A percentile compares a stretch with the other conserved stretches of the same genome.
Evolutionary conservation across 2,329 filamentous ascomycete species (phyloP).

Genomic region (Ramichloridium luteum): DNA sequence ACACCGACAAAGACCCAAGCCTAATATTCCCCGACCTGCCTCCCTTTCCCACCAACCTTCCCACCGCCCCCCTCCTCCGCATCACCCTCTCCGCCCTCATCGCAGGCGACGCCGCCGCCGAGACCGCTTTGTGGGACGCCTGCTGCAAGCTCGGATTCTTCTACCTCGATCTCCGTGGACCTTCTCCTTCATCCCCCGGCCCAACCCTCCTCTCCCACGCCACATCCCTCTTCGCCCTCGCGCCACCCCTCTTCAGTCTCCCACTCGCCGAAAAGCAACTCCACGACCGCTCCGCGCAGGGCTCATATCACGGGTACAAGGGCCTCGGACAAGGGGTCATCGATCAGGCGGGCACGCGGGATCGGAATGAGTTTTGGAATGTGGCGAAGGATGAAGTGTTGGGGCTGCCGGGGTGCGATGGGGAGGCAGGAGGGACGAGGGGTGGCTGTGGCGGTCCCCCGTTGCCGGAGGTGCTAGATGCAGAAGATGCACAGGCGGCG

Average conservation of each 20-base stretch:
- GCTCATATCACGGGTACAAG: conserved; percentile 42
- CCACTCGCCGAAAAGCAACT: conserved; percentile 40
- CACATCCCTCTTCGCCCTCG: conserved; percentile 35
- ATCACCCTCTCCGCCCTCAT: conserved; percentile 30
- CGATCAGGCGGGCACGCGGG: conserved; percentile 37
- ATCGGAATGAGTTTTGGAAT: conserved; percentile 46
- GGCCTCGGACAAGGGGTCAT: conserved; percentile 26
- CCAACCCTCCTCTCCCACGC: conserved; percentile 31
- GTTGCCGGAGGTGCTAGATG: conserved; percentile 30
- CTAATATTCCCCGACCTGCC: conserved; percentile 16
- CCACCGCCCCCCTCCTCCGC: conserved; percentile 33
- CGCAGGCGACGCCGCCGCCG: conserved; percentile 25
- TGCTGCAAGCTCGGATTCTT: conserved; percentile 42
- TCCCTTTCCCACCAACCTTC: conserved; percentile 32
- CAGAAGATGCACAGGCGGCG: conserved; percentile 24
- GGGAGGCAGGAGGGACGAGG: neutral
- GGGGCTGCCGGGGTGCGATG: conserved; percentile 24
- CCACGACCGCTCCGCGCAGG: conserved; percentile 40
- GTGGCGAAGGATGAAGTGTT: conserved; percentile 43
- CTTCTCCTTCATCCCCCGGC: conserved; percentile 21
- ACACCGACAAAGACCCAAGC: no score
- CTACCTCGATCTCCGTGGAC: conserved; percentile 38
- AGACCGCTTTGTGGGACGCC: conserved; percentile 23
- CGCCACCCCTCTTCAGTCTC: conserved; percentile 36
- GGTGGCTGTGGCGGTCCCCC: conserved; percentile 24